phyloP scores from a whole-genome alignment of 495 filamentous ascomycete genomes.

The Talaromyces proteolyticus region DNA sequence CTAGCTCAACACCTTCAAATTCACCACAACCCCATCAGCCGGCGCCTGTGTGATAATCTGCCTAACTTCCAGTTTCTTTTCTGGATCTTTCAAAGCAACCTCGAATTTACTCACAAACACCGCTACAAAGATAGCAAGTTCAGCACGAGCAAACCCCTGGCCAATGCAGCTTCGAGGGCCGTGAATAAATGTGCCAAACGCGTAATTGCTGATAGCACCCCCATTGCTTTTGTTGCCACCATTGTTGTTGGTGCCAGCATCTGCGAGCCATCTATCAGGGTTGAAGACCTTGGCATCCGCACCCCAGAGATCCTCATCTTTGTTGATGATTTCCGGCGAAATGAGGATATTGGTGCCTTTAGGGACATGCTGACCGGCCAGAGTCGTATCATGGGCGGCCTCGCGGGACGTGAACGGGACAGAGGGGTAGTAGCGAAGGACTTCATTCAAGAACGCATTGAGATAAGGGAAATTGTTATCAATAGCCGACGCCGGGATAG shows the following conservation, averaged over 20 bases:
- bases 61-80: constrained; percentile 53
- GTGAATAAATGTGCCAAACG: constrained; percentile 78
- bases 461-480: constrained; percentile 51
- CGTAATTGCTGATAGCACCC: constrained; percentile 57
- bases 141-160: constrained; percentile 70
- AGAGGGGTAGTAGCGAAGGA: constrained; percentile 51
- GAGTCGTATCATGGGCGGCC: constrained; percentile 56
- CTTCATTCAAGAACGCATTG: constrained; percentile 56
- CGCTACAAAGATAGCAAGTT: constrained; percentile 79
- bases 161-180: constrained; percentile 82
- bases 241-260: constrained; percentile 24
- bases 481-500: constrained; percentile 43
- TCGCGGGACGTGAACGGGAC: constrained; percentile 58
- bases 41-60: constrained; percentile 58
- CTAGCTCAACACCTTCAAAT: constrained; percentile 16
- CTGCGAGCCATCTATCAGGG: constrained; percentile 70
- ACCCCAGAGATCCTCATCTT: constrained; percentile 74
- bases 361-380: constrained; percentile 50
- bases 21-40: constrained; percentile 55
- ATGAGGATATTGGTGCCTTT: constrained; percentile 48
- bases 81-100: constrained; percentile 54
- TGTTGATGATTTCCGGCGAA: constrained; percentile 58
- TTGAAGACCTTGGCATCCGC: constrained; percentile 71
- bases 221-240: constrained; percentile 25
- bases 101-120: constrained; percentile 65